Base-by-base conservation (phyloP, 768 basidiomycete species). In the Boletus vinaceobasis region DNA sequence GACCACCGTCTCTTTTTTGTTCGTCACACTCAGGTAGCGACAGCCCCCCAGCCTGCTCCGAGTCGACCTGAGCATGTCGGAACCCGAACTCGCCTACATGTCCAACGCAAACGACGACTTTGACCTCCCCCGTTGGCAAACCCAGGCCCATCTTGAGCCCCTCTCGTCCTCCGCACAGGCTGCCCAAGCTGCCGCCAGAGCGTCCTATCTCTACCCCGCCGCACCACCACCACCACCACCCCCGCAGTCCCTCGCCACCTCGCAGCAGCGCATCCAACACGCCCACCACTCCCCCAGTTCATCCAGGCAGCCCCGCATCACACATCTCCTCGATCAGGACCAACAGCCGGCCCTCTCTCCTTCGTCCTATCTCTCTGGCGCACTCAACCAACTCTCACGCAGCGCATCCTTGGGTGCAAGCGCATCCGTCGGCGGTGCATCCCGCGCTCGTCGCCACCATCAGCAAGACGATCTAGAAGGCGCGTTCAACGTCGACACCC, bases 61-160 rank as follows among this genome's bases (percentile, higher is more conserved):
- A 19, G 21, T 43, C n/a, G 45, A 14, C 45, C 43, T 43, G 45
- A 60, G 66, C 72, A 87, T 88, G 85, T 86, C 85, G 66, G 84
- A 87, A 81, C 79, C 84, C 69, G 85, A 87, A 75, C 79, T 85
- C 56, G 79, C 78, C 62, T 87, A 85, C 81, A 87, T 88, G 77
- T 77, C 79, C 74, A 83, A 82, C 76, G 73, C 84, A 65, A 87
- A 88, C 84, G 87, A 90, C 77, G 83, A 82, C 75, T 91, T 88
- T 74, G 88, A 89, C 70, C 79, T 81, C 53, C 79, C 81, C 58
- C 79, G 79, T 65, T 81, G 78, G 79, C 78, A 77, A 60, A 76
- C 78, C 14, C 77, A 77, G 66, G 65, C 73, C 33, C 68, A 71
- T 40, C 67, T 74, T 64, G 77, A 79, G 69, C 64, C 74, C 49